A percentile compares a stretch with the other conserved stretches of the same genome.
Evolutionary conservation across 192 early-diverging fungal genomes (phyloP).

Genomic region (Coemansia umbellata): DNA sequence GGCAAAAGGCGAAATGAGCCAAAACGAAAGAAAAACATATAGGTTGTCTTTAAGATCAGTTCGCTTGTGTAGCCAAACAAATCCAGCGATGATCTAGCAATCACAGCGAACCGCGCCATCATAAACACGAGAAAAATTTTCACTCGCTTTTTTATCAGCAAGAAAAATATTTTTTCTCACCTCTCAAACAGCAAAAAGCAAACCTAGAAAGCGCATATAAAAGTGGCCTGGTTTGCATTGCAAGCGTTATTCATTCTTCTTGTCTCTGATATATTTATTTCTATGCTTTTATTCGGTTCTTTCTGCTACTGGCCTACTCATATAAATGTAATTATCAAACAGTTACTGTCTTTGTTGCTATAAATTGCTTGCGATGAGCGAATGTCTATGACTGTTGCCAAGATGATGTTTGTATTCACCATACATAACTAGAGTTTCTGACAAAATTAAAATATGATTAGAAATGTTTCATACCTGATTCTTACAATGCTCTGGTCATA

Average conservation of each 20-base stretch:
- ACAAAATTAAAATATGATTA: slow-evolving; percentile 23
- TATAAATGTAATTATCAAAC: not conserved
- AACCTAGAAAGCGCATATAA: too few relatives aligned
- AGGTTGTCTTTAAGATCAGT: too few relatives aligned
- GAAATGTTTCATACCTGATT: slow-evolving; percentile 20
- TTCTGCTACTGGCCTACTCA: not conserved
- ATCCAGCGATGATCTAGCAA: too few relatives aligned
- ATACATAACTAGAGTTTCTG: slow-evolving; percentile 51
- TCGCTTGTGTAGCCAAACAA: too few relatives aligned
- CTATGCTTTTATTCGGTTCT: too few relatives aligned
- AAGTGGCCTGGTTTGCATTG: not conserved
- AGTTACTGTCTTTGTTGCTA: not conserved
- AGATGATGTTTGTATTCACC: slow-evolving; percentile 36
- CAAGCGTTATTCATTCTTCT: not conserved
- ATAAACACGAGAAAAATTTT: too few relatives aligned
- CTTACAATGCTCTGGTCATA: not conserved
- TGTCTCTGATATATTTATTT: not conserved
- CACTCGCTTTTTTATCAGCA: too few relatives aligned
- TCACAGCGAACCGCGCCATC: too few relatives aligned
- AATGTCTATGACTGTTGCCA: not conserved
- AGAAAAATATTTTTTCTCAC: too few relatives aligned
- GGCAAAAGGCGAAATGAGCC: too few relatives aligned
- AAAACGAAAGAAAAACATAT: not conserved
- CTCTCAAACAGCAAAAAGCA: too few relatives aligned
- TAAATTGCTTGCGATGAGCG: not conserved